Base-by-base conservation (phyloP, 1,139 yeast species). In the Arxiozyma heterogenica region DNA sequence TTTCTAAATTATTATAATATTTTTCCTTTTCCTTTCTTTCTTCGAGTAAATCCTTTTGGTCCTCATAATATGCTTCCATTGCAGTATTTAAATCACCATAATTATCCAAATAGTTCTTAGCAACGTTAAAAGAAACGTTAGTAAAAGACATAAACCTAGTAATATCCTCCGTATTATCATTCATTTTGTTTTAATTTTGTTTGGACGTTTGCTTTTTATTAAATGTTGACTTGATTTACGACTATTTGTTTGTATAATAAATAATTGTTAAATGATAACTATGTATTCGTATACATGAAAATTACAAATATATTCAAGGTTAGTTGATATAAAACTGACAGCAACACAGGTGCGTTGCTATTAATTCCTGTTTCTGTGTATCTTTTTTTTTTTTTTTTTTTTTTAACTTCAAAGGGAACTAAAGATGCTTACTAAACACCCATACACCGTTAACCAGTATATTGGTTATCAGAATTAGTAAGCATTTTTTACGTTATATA, bases 131-230 rank as follows among this genome's bases (percentile, higher is more conserved):
- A 2, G 79, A 70, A 15, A 73, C 69, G 51, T 74, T 75, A 6
- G 84, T 75, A 54, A 80, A 65, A 34, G 74, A 73, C 53, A 79
- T 73, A 65, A 87, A 86, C 62, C 49, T 46, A 8, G 49, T 27
- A 46, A 46, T 71, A 57, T 64, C 61, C 22, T 64, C 65, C 11
- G 54, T 41, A 20, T 42, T 45, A 34, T 51, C 53, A 34, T 43
- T 21, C 49, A 46, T 46, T 25, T 44, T 1, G 17, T 8, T 34
- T 27, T 27, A 2, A 8, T 27, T 27, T 27, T 11, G 30, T 27
- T 27, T 1, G 12, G 12, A 15, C 6, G n/a, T 34, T 34, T 34
- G 39, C 2, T 15, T 15, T 34, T 15, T 34, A 34, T 34, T n/a
- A 34, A 34, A 4, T 34, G 6, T 34, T 34, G n/a, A 34, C 15